These are phyloP conservation scores for Physaria fendleri DNA, from an alignment of 345 rosid species.

Conservation along the genomic window DNA sequence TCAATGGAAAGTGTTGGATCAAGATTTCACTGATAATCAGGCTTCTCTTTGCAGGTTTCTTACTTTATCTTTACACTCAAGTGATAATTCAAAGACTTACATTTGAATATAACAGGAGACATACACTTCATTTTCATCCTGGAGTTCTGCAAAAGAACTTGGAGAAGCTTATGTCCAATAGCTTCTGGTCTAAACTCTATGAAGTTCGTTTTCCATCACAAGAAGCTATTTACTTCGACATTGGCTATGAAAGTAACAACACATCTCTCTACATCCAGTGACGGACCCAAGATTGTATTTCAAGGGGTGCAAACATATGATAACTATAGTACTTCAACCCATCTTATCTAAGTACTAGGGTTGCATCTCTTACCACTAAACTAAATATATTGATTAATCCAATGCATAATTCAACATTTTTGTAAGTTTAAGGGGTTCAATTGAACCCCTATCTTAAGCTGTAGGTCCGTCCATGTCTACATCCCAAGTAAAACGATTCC, in stretches of 20 bases:
- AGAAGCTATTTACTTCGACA: slow-evolving; percentile 22
- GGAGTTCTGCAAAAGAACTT: slow-evolving; percentile 41
- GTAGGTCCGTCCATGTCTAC: no score
- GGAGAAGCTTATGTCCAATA: slow-evolving; percentile 41
- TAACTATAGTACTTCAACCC: no score
- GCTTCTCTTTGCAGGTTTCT: slow-evolving; percentile 35
- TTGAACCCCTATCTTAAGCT: no score
- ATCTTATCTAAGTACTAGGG: no score
- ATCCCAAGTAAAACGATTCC: neutral
- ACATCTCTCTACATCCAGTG: neutral
- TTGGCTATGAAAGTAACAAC: neutral
- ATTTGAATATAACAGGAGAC: slow-evolving; percentile 37
- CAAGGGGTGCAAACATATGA: no score
- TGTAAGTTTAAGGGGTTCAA: no score
- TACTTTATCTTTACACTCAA: neutral
- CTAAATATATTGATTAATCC: no score
- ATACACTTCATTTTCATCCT: slow-evolving; percentile 38
- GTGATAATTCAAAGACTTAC: neutral
- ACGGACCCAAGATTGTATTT: no score
- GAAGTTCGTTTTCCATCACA: slow-evolving; percentile 30
- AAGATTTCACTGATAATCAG: slow-evolving; percentile 37
- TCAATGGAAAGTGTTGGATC: slow-evolving; percentile 28
- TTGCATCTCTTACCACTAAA: no score
- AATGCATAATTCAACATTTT: no score
- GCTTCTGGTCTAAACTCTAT: slow-evolving; percentile 26